These are phyloP conservation scores for Mycena sanguinolenta DNA, from an alignment of 768 basidiomycete genomes.

Conservation along the genomic window DNA sequence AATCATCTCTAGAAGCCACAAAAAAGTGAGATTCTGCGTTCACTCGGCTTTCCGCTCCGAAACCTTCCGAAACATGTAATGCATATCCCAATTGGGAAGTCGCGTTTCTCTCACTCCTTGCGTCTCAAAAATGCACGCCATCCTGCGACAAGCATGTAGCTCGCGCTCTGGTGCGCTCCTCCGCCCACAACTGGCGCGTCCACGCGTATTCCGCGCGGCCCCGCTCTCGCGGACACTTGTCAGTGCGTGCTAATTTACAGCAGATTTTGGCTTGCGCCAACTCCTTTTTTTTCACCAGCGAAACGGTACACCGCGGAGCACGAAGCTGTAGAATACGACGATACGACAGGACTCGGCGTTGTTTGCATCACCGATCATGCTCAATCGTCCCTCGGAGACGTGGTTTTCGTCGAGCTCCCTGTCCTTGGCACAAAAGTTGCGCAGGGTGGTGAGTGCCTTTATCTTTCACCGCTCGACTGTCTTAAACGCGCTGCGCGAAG, in stretches of 20 bases:
- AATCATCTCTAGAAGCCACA: conserved; percentile 3
- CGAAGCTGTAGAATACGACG: conserved; percentile 87
- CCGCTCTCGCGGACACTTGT: conserved; percentile 64
- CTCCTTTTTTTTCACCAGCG: conserved; percentile 54
- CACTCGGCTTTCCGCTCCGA: background rate
- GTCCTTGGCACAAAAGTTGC: conserved; percentile 68
- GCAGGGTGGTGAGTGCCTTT: conserved; percentile 76
- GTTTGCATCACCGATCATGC: conserved; percentile 94
- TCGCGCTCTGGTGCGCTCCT: conserved; percentile 34
- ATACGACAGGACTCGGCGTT: conserved; percentile 79
- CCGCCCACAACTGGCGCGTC: conserved; percentile 40
- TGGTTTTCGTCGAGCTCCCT: conserved; percentile 96
- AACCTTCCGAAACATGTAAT: too few species aligned
- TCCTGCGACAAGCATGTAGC: conserved; percentile 49
- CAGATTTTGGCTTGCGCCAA: background rate
- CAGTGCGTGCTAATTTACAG: conserved; percentile 59
- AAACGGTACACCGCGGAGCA: conserved; percentile 90
- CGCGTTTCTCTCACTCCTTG: background rate
- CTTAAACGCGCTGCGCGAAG: conserved; percentile 52
- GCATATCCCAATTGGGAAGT: conserved; percentile 15
- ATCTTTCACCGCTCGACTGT: background rate
- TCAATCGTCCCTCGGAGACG: conserved; percentile 92
- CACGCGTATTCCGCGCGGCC: conserved; percentile 43
- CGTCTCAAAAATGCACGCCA: conserved; percentile 52
- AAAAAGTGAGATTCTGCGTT: background rate